Percentiles rank a stretch among this genome's conserved stretches.
These are phyloP conservation scores for Paramecium biaurelia DNA, from an alignment of 73 alveolate genomes.

Conservation along the genomic window DNA sequence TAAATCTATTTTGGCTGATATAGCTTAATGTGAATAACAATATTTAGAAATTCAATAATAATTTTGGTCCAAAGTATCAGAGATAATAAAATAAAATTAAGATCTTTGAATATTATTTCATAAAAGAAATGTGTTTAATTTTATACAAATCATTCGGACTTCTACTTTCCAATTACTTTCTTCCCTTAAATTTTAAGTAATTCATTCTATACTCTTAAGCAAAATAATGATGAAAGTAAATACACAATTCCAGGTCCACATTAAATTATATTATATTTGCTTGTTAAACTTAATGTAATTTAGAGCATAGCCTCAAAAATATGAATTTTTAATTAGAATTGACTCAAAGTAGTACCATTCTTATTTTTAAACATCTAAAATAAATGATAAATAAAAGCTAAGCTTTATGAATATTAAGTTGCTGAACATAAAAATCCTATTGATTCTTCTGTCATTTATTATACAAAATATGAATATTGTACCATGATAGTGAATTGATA, in stretches of 20 bases:
- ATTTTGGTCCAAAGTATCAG: neutral
- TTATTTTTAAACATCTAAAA: neutral
- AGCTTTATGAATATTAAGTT: neutral
- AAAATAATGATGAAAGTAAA: neutral
- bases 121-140: neutral
- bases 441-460: neutral
- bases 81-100: neutral
- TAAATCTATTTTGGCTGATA: neutral
- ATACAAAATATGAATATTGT: neutral
- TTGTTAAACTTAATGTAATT: neutral
- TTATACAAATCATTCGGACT: neutral
- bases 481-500: neutral
- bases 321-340: neutral
- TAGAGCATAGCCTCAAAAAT: neutral
- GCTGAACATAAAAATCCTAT: neutral
- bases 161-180: neutral
- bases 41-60: neutral
- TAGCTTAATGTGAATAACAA: neutral
- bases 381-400: neutral
- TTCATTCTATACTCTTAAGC: neutral
- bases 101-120: neutral
- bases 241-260: neutral
- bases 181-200: neutral
- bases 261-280: neutral
- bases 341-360: neutral